phyloP scores from a whole-genome alignment of 768 basidiomycete genomes.

The Agrocybe pediades region DNA sequence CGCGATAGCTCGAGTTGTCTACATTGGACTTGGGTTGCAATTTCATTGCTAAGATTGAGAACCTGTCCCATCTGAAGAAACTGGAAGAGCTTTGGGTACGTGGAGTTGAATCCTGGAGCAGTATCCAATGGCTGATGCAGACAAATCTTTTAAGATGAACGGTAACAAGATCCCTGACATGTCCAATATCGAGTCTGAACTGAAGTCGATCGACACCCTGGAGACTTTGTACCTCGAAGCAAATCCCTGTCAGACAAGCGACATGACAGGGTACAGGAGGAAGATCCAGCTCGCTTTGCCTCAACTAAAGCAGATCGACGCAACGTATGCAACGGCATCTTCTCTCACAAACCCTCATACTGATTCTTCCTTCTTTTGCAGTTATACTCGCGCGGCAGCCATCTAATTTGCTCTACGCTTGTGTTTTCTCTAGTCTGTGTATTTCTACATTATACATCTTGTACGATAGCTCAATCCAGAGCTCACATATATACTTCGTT shows the following conservation, averaged over 20 bases:
- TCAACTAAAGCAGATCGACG: conserved; percentile 92
- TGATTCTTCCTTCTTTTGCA: not conserved
- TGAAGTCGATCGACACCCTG: conserved; percentile 60
- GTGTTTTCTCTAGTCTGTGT: no score
- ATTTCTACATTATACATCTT: no score
- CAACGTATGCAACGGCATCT: conserved; percentile 70
- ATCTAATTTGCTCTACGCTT: not conserved
- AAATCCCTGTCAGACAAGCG: conserved; percentile 86
- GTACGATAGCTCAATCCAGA: no score
- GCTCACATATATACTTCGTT: no score
- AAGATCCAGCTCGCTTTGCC: conserved; percentile 90
- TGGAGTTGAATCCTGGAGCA: conserved; percentile 1
- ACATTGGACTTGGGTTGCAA: conserved; percentile 91
- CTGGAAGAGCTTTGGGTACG: conserved; percentile 96
- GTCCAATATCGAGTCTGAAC: conserved; percentile 64
- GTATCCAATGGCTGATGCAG: not conserved
- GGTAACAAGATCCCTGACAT: conserved; percentile 83
- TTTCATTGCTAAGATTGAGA: conserved; percentile 77
- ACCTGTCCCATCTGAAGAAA: conserved; percentile 69
- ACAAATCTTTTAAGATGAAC: conserved; percentile 62
- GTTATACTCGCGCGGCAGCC: conserved; percentile 19
- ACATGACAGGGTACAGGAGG: conserved; percentile 78
- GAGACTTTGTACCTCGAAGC: conserved; percentile 93
- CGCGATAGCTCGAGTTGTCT: conserved; percentile 59
- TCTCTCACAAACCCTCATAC: not conserved